These are phyloP conservation scores for Spathaspora sp. DNA, from an alignment of 1,139 yeast species.

Conservation along the genomic window DNA sequence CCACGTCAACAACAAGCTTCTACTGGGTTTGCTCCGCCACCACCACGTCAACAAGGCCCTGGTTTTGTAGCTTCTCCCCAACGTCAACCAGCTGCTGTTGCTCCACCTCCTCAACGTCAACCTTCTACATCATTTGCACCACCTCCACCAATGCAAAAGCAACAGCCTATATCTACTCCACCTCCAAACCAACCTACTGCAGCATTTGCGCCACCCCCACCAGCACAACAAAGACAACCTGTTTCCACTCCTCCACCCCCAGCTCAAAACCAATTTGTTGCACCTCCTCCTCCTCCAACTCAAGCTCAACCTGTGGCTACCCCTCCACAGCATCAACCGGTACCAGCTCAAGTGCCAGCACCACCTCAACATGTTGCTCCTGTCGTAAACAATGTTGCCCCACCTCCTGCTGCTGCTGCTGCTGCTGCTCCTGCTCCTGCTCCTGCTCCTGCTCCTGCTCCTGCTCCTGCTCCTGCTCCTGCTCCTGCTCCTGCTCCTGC, in stretches of 20 bases:
- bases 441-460: slow-evolving; percentile 10
- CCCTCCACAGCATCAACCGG: slow-evolving; percentile 6
- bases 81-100: not conserved
- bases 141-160: not conserved
- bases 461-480: slow-evolving; percentile 19
- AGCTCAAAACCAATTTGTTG: slow-evolving; percentile 22
- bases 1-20: slow-evolving; percentile 9
- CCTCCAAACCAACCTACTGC: slow-evolving; percentile 1
- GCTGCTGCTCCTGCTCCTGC: slow-evolving; percentile 16
- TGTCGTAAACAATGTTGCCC: no score
- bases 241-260: not conserved
- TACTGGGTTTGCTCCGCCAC: slow-evolving; percentile 6
- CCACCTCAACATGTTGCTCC: slow-evolving; percentile 11
- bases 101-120: not conserved
- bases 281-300: slow-evolving; percentile 11
- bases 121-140: not conserved
- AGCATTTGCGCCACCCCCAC: not conserved
- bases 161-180: not conserved
- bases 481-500: no score
- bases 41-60: slow-evolving; percentile 15
- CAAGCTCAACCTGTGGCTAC: slow-evolving; percentile 26
- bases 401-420: slow-evolving; percentile 14
- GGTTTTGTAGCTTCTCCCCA: not conserved
- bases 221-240: not conserved
- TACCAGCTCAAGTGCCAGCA: slow-evolving; percentile 3